phyloP scores from a whole-genome alignment of 2,329 filamentous ascomycete genomes.

The Arthrobotrys pseudoclavata region DNA sequence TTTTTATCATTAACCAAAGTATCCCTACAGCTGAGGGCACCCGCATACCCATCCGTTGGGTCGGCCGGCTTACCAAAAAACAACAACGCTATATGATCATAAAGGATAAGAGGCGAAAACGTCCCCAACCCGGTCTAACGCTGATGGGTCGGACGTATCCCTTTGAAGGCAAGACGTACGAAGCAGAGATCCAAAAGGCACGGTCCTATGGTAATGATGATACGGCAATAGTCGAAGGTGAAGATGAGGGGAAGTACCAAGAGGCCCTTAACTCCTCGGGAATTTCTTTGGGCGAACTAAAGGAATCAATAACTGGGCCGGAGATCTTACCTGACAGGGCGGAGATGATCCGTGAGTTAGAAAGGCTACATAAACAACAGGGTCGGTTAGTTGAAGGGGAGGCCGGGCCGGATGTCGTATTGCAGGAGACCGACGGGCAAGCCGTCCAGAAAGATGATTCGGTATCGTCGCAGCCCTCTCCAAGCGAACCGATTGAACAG shows the following conservation, averaged over 20 bases:
- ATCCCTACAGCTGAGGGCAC: neutral
- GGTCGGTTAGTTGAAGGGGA: neutral
- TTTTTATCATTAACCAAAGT: neutral
- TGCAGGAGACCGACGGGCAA: neutral
- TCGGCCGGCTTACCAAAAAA: neutral
- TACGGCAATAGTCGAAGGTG: neutral
- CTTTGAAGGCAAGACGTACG: constrained; percentile 5
- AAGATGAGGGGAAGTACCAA: neutral
- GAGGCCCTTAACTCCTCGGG: neutral
- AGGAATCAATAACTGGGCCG: neutral
- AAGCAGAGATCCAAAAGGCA: neutral
- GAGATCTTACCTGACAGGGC: neutral
- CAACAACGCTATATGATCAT: too few species aligned
- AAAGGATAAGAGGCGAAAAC: neutral
- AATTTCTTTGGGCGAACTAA: neutral
- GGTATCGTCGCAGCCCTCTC: neutral
- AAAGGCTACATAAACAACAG: neutral
- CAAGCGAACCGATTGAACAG: neutral
- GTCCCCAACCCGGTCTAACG: neutral
- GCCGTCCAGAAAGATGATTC: neutral
- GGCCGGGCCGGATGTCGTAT: neutral
- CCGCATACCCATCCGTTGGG: neutral
- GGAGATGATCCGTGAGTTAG: neutral
- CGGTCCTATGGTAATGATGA: neutral
- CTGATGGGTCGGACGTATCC: neutral